These are phyloP conservation scores for Aspergillus incahuasiensis DNA, from an alignment of 495 filamentous ascomycete genomes.

Conservation along the genomic window DNA sequence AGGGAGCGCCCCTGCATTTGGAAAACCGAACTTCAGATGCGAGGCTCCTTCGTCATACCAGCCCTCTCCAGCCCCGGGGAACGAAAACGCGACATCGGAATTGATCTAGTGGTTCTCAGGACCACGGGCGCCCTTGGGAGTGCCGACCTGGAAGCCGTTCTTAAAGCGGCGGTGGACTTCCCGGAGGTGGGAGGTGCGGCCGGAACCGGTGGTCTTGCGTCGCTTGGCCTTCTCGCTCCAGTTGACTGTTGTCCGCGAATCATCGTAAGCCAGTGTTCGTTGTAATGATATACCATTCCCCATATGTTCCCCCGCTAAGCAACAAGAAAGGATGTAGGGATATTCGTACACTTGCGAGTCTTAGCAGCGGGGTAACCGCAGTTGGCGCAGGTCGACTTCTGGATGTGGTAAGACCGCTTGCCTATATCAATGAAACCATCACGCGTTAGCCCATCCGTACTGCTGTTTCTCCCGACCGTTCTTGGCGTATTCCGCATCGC, in stretches of 20 bases:
- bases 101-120: slow-evolving; percentile 44
- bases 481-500: slow-evolving; percentile 3
- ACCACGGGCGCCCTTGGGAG: slow-evolving; percentile 80
- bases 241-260: slow-evolving; percentile 65
- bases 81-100: slow-evolving; percentile 43
- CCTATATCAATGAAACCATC: slow-evolving; percentile 50
- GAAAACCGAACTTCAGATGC: slow-evolving; percentile 41
- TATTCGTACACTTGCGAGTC: slow-evolving; percentile 92
- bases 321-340: slow-evolving; percentile 16
- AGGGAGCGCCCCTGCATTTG: slow-evolving; percentile 30
- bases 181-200: slow-evolving; percentile 89
- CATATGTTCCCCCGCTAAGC: slow-evolving; percentile 8
- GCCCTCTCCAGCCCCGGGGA: slow-evolving; percentile 43
- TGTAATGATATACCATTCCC: slow-evolving; percentile 4
- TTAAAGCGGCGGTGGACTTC: slow-evolving; percentile 82
- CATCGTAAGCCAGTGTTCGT: slow-evolving; percentile 29
- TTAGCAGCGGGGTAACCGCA: slow-evolving; percentile 98
- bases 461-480: slow-evolving; percentile 6
- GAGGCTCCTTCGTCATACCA: slow-evolving; percentile 43
- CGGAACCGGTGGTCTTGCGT: slow-evolving; percentile 97
- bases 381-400: slow-evolving; percentile 96
- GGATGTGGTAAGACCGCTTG: slow-evolving; percentile 95
- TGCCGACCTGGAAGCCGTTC: slow-evolving; percentile 92
- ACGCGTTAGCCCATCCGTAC: slow-evolving; percentile 26
- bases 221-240: slow-evolving; percentile 99